Percentiles rank a stretch among this genome's conserved stretches.
phyloP scores from a whole-genome alignment of 1,284 basidiomycete genomes.

The Rhizopogon hawkerae region DNA sequence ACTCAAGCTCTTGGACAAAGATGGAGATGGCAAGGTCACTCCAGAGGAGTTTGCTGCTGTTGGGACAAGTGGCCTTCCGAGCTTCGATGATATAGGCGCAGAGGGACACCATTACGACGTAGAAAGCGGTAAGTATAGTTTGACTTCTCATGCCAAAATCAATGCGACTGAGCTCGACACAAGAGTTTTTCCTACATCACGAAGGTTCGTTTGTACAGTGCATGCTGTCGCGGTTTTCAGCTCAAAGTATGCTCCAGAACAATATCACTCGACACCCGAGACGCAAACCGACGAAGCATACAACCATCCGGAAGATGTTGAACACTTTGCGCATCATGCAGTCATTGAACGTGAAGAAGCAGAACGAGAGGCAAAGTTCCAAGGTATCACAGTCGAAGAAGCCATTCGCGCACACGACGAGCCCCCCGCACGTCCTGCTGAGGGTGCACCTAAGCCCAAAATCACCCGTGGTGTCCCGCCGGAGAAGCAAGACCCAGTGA shows the following conservation, averaged over 20 bases:
- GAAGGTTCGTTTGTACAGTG: constrained; percentile 55
- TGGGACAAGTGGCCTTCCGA: constrained; percentile 76
- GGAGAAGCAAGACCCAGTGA: constrained; percentile 57
- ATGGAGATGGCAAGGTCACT: constrained; percentile 72
- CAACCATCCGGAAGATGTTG: constrained; percentile 83
- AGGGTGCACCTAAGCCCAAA: constrained; percentile 35
- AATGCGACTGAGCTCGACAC: not conserved
- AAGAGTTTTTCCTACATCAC: constrained; percentile 87
- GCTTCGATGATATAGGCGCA: constrained; percentile 81
- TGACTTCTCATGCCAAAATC: not conserved
- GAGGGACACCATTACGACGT: constrained; percentile 92
- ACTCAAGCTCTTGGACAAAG: constrained; percentile 67
- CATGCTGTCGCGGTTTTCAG: too few relatives aligned
- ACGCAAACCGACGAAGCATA: constrained; percentile 96
- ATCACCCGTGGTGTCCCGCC: constrained; percentile 49
- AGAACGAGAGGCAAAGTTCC: constrained; percentile 70
- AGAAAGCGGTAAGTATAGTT: constrained; percentile 57
- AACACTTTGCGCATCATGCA: constrained; percentile 86
- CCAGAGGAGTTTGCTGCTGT: constrained; percentile 74
- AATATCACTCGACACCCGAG: constrained; percentile 92
- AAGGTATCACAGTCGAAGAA: constrained; percentile 73
- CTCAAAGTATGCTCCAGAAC: constrained; percentile 38
- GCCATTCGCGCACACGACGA: constrained; percentile 43
- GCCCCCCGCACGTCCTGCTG: constrained; percentile 1
- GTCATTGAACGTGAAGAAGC: constrained; percentile 83